Percentiles rank a stretch among this genome's conserved stretches.
phyloP scores from a whole-genome alignment of 2,329 filamentous ascomycete genomes.

The Phaeosphaeriaceae sp. region DNA sequence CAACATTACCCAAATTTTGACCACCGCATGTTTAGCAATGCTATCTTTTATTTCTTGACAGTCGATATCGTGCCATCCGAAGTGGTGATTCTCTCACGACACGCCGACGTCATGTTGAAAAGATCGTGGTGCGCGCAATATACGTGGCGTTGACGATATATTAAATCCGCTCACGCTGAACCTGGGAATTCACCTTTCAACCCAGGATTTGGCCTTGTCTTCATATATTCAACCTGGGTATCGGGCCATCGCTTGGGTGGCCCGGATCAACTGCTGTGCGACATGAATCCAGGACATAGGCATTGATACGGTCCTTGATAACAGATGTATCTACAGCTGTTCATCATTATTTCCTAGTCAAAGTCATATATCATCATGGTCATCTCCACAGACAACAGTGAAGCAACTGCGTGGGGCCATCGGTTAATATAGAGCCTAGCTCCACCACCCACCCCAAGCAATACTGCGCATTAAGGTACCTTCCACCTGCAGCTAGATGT shows the following conservation, averaged over 20 bases:
- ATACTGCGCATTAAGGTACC: not conserved
- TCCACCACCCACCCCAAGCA: not conserved
- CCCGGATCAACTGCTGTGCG: conserved; percentile 2
- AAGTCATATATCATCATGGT: not conserved
- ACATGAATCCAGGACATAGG: not conserved
- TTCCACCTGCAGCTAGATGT: conserved; percentile 8
- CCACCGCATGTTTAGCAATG: too few species aligned
- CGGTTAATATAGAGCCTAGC: not conserved
- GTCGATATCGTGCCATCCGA: too few species aligned
- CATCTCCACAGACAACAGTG: not conserved
- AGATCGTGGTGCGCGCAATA: conserved; percentile 9
- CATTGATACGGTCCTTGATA: not conserved
- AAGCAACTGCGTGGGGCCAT: not conserved
- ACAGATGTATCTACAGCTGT: not conserved
- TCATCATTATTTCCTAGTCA: not conserved
- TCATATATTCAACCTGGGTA: conserved; percentile 22
- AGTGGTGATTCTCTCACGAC: not conserved
- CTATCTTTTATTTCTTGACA: too few species aligned
- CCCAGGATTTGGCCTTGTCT: conserved; percentile 8
- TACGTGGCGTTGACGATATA: conserved; percentile 22
- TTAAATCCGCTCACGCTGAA: conserved; percentile 15
- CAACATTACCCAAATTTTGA: too few species aligned
- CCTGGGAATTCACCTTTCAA: conserved; percentile 13
- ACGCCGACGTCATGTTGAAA: too few species aligned
- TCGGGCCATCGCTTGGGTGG: conserved; percentile 16